These are phyloP conservation scores for Diutina catenulata DNA, from an alignment of 1,139 yeast genomes.

Conservation along the genomic window DNA sequence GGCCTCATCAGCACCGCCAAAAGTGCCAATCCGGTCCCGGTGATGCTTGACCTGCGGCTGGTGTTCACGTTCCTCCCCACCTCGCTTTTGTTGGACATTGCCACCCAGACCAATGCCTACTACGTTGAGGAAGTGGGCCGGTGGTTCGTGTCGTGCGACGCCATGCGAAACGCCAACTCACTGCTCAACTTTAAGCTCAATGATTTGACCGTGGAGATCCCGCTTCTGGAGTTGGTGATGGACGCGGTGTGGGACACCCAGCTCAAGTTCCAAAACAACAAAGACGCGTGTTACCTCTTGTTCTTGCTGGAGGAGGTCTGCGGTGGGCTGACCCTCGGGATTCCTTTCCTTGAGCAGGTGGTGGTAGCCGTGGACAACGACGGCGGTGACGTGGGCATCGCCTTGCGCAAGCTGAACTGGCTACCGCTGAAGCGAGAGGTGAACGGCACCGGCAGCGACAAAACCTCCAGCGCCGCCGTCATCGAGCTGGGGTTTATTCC, in stretches of 20 bases:
- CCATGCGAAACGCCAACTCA: constrained; percentile 30
- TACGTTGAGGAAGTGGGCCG: constrained; percentile 36
- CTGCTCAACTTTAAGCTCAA: constrained; percentile 44
- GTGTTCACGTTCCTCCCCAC: constrained; percentile 47
- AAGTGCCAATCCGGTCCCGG: constrained; percentile 29
- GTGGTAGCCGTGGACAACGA: constrained; percentile 63
- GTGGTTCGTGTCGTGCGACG: constrained; percentile 65
- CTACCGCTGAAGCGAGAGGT: background rate
- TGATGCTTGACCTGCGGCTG: constrained; percentile 49
- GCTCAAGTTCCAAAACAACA: constrained; percentile 1
- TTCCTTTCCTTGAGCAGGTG: constrained; percentile 42
- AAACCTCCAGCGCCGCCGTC: background rate
- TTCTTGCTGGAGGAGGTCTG: background rate
- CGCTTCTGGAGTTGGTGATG: constrained; percentile 38
- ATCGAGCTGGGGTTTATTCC: constrained; percentile 3
- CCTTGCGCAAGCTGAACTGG: constrained; percentile 19
- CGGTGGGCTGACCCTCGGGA: constrained; percentile 36
- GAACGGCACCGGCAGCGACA: background rate
- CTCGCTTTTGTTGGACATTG: constrained; percentile 47
- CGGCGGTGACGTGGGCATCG: constrained; percentile 46
- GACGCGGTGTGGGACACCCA: constrained; percentile 16
- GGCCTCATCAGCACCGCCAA: constrained; percentile 20
- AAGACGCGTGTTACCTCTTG: background rate
- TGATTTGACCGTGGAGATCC: constrained; percentile 38
- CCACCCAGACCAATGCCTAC: constrained; percentile 64